phyloP scores from a whole-genome alignment of 805 yeast species.

The Ogataea methylovora region DNA sequence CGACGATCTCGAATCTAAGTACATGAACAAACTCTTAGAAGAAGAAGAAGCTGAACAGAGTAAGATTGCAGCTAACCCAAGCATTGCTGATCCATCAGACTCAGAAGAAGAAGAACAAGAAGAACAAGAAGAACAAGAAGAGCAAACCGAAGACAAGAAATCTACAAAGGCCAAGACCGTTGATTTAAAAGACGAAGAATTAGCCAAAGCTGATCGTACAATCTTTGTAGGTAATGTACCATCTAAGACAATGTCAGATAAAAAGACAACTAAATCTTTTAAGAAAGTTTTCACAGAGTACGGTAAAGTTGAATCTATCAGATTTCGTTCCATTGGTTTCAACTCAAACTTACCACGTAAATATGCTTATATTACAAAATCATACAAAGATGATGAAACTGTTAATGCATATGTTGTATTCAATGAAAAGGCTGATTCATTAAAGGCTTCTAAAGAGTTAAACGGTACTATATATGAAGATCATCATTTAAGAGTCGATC shows the following conservation, averaged over 20 bases:
- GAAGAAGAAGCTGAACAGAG: conserved; percentile 23
- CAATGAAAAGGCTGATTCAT: conserved; percentile 41
- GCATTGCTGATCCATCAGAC: conserved; percentile 5
- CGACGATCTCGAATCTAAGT: conserved; percentile 48
- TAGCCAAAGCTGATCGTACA: conserved; percentile 77
- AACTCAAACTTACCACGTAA: conserved; percentile 85
- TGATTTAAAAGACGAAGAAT: conserved; percentile 62
- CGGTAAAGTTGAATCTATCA: conserved; percentile 61
- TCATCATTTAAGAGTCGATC: conserved; percentile 85
- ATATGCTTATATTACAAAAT: conserved; percentile 78
- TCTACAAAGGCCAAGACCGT: conserved; percentile 34
- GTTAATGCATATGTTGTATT: conserved; percentile 87
- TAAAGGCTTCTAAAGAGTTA: conserved; percentile 35
- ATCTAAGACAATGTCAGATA: conserved; percentile 54
- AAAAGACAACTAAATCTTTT: conserved; percentile 52
- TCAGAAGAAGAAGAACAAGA: conserved; percentile 19
- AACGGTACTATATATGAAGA: conserved; percentile 65
- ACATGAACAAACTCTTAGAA: conserved; percentile 41
- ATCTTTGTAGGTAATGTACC: conserved; percentile 85
- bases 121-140: conserved; percentile 11
- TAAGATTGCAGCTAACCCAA: conserved; percentile 9
- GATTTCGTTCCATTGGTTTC: conserved; percentile 91
- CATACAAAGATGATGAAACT: conserved; percentile 68
- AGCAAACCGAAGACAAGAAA: conserved; percentile 6
- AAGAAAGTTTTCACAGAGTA: conserved; percentile 48